Base-by-base conservation (phyloP, 257 asterid species). In the Perilla frutescens region DNA sequence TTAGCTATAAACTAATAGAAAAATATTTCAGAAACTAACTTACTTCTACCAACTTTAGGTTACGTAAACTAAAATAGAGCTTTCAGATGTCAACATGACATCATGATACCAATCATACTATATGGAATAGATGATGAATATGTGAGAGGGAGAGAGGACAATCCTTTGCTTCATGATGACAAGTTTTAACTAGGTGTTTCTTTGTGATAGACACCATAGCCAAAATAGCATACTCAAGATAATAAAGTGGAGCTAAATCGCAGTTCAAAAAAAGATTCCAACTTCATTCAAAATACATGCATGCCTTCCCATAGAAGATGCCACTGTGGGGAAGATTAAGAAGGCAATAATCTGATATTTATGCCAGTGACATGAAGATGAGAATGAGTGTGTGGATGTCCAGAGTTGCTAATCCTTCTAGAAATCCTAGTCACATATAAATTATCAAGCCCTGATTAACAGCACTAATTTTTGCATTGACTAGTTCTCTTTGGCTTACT, bases 21-120 rank as follows among this genome's bases (percentile, higher is more conserved):
- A 72, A 37, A 10, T 36, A 15, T 8, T 41, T 31, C 29, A 58
- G 66, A 74, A 63, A 53, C 66, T 59, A 61, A 49, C 48, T 40
- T 62, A 49, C 48, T 40, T 62, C 47, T 50, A 9, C 1, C n/a
- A 68, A 15, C 13, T 51, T 39, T 3, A 60, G 73, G 10, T 56
- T 56, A 41, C 26, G 8, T 9, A 40, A 4, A 41, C 8, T 3
- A 20, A 26, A 37, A 15, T 40, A 70, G 11, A 56, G 45, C 31
- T 56, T 3, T 31, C 71, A 13, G n/a, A 44, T 48, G 45, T 48
- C 41, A 48, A 45, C 2, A 65, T 29, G 58, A 48, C 59, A 47
- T 53, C 59, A 45, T 47, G 44, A 53, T 48, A 63, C 15, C 40
- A 31, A 32, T 66, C 34, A 49, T 5, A 49, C 65, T 15, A 41